These are phyloP conservation scores for Mortierella sp. DNA, from an alignment of 371 early-diverging fungal species.

Conservation along the genomic window DNA sequence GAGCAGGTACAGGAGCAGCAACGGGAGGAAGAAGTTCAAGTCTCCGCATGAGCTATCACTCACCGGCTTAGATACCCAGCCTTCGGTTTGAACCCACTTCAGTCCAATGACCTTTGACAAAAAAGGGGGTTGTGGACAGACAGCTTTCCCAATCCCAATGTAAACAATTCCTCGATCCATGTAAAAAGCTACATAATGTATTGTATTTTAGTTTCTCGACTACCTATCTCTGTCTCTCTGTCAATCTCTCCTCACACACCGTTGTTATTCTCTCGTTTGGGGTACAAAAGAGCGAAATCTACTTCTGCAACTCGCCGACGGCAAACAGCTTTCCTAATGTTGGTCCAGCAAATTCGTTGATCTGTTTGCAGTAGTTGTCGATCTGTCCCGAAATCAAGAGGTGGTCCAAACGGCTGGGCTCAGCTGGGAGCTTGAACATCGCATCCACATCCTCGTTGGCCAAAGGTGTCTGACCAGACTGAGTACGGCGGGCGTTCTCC, in stretches of 20 bases:
- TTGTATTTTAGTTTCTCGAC: too few species aligned
- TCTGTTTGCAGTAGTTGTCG: slow-evolving; percentile 91
- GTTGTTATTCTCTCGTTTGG: neutral
- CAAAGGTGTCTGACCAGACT: slow-evolving; percentile 81
- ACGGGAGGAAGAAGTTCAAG: too few species aligned
- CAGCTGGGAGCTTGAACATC: slow-evolving; percentile 81
- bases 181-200: too few species aligned
- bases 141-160: too few species aligned
- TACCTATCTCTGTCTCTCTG: too few species aligned
- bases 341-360: slow-evolving; percentile 92
- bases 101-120: too few species aligned
- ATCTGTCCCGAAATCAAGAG: slow-evolving; percentile 91
- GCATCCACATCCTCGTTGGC: slow-evolving; percentile 82
- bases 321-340: slow-evolving; percentile 87
- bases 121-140: too few species aligned
- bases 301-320: slow-evolving; percentile 84
- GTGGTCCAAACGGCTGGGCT: slow-evolving; percentile 92
- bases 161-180: too few species aligned
- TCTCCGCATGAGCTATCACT: too few species aligned
- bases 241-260: neutral
- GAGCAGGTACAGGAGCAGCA: too few species aligned
- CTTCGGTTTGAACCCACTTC: too few species aligned
- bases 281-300: slow-evolving; percentile 33
- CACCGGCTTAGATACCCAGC: too few species aligned
- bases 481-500: slow-evolving; percentile 84